phyloP scores from a whole-genome alignment of 192 early-diverging fungal genomes.

The Backusella sp. region DNA sequence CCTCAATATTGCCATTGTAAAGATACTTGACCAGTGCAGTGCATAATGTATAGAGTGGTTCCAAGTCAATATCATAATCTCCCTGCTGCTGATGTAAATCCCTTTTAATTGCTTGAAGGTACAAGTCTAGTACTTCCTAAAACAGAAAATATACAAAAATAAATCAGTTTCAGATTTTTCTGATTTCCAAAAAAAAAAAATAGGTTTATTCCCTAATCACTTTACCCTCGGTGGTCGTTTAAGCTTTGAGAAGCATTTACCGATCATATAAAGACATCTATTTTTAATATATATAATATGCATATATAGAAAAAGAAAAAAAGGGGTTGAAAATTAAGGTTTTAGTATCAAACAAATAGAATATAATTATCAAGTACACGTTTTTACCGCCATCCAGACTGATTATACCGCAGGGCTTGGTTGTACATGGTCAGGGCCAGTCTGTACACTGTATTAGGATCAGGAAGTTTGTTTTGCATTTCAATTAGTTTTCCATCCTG shows the following conservation, averaged over 20 bases:
- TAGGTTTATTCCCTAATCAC: not conserved
- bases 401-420: conserved; percentile 17
- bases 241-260: conserved; percentile 53
- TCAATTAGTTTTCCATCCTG: conserved; percentile 18
- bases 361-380: not conserved
- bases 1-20: conserved; percentile 43
- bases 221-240: conserved; percentile 37
- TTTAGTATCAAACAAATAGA: not conserved
- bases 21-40: conserved; percentile 58
- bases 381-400: conserved; percentile 25
- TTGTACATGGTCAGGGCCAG: conserved; percentile 27
- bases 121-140: conserved; percentile 42
- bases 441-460: conserved; percentile 35
- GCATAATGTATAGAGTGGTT: conserved; percentile 58
- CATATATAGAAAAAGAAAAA: not conserved
- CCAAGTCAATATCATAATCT: conserved; percentile 57
- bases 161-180: conserved; percentile 1
- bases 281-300: not conserved
- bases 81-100: conserved; percentile 40
- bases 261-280: conserved; percentile 38
- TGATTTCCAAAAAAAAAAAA: not conserved
- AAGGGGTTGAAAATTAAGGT: not conserved
- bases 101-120: conserved; percentile 34
- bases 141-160: not conserved
- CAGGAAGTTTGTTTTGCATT: not conserved